Percentiles rank a stretch among this genome's conserved stretches.
phyloP scores from a whole-genome alignment of 345 rosid species.

The Laguncularia racemosa region DNA sequence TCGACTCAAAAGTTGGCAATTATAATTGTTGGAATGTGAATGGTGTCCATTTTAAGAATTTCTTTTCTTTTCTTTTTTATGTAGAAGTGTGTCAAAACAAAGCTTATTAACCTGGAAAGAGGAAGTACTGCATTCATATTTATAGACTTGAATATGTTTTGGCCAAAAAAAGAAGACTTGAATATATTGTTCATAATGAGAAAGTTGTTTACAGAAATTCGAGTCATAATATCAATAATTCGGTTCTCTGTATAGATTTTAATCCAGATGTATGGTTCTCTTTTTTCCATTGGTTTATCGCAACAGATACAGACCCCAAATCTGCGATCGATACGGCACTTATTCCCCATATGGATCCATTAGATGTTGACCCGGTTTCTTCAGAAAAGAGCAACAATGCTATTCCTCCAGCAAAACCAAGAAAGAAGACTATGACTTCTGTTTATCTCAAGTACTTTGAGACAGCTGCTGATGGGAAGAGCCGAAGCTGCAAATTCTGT shows the following conservation, averaged over 20 bases:
- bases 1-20: no score
- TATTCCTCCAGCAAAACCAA: constrained; percentile 42
- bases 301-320: constrained; percentile 70
- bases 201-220: no score
- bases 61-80: not conserved
- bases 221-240: no score
- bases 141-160: no score
- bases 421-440: constrained; percentile 98
- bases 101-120: no score
- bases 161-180: no score
- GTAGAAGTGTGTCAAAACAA: not conserved
- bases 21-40: no score
- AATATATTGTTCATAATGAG: no score
- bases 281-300: constrained; percentile 14
- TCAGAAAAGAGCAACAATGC: constrained; percentile 48
- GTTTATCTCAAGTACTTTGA: constrained; percentile 85
- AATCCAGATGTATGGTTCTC: constrained; percentile 3
- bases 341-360: constrained; percentile 48
- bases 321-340: constrained; percentile 65
- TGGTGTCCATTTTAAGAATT: not conserved
- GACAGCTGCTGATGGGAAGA: constrained; percentile 77
- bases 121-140: no score
- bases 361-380: constrained; percentile 64
- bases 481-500: constrained; percentile 88
- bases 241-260: not conserved